Evolutionary conservation across 345 rosid genomes (phyloP).

Genomic region (Nasturtium officinale): DNA sequence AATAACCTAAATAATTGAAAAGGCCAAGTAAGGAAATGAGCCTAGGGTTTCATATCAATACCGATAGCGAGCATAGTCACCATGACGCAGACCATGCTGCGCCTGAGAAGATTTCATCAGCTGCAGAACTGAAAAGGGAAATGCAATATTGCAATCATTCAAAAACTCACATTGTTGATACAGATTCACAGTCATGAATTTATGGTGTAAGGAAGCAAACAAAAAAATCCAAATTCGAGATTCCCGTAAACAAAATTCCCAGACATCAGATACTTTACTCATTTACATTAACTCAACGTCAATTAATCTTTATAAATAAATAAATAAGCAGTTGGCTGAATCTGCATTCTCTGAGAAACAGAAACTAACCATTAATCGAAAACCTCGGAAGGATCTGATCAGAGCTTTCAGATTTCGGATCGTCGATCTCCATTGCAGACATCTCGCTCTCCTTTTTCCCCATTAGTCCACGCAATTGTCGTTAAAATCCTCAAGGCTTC

Average conservation of each 20-base stretch:
- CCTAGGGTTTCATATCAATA: constrained; percentile 33
- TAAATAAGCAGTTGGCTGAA: background rate
- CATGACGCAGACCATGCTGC: constrained; percentile 98
- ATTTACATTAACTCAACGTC: background rate
- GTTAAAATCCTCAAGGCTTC: background rate
- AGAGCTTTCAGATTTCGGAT: constrained; percentile 50
- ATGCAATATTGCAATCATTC: constrained; percentile 13
- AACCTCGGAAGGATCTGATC: constrained; percentile 69
- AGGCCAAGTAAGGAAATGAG: constrained; percentile 1
- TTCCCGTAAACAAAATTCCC: constrained; percentile 5
- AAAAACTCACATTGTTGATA: background rate
- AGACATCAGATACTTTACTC: constrained; percentile 15
- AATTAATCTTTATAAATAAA: background rate
- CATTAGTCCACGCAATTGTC: constrained; percentile 39
- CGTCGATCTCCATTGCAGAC: constrained; percentile 79
- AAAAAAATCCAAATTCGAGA: background rate
- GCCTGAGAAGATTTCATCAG: constrained; percentile 87
- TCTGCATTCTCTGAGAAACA: background rate
- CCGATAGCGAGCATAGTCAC: constrained; percentile 94
- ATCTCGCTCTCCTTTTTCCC: constrained; percentile 52
- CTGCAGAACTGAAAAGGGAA: constrained; percentile 66
- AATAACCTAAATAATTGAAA: background rate
- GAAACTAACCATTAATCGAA: constrained; percentile 71
- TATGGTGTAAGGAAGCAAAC: constrained; percentile 5
- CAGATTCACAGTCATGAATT: background rate